Evolutionary conservation across 768 basidiomycete genomes (phyloP).

Genomic region (Leccinum uliginosum): DNA sequence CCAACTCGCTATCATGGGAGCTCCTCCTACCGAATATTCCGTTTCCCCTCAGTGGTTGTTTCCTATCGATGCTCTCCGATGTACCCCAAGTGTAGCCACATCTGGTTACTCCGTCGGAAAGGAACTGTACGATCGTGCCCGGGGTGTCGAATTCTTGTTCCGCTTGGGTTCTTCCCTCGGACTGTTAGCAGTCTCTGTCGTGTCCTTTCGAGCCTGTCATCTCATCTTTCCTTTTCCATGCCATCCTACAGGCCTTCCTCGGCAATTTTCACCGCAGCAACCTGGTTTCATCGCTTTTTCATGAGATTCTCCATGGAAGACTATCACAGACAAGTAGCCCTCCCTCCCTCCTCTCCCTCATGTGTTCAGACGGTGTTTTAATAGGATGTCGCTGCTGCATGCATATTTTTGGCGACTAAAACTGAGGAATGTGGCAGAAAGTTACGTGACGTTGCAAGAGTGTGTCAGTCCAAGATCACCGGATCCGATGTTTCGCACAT

Average conservation of each 20-base stretch:
- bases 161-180: conserved; percentile 73
- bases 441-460: conserved; percentile 76
- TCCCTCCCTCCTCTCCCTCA: conserved; percentile 5
- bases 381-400: conserved; percentile 81
- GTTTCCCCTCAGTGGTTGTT: conserved; percentile 68
- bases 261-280: conserved; percentile 82
- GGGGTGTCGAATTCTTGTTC: conserved; percentile 83
- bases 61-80: conserved; percentile 50
- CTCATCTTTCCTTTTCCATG: conserved; percentile 12
- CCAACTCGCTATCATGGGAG: conserved; percentile 17
- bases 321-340: conserved; percentile 63
- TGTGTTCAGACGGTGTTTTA: conserved; percentile 5
- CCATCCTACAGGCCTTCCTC: conserved; percentile 58
- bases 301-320: conserved; percentile 84
- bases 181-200: conserved; percentile 49
- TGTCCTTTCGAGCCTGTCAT: conserved; percentile 4
- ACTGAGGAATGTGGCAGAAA: conserved; percentile 88
- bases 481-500: conserved; percentile 53
- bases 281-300: conserved; percentile 89
- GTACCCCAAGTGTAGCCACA: conserved; percentile 52
- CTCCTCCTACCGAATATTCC: conserved; percentile 21
- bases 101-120: conserved; percentile 49
- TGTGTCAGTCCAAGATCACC: conserved; percentile 65
- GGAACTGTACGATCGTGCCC: conserved; percentile 73
- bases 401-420: conserved; percentile 87